Base-by-base conservation (phyloP, 805 yeast species). In the Metschnikowia similis region DNA sequence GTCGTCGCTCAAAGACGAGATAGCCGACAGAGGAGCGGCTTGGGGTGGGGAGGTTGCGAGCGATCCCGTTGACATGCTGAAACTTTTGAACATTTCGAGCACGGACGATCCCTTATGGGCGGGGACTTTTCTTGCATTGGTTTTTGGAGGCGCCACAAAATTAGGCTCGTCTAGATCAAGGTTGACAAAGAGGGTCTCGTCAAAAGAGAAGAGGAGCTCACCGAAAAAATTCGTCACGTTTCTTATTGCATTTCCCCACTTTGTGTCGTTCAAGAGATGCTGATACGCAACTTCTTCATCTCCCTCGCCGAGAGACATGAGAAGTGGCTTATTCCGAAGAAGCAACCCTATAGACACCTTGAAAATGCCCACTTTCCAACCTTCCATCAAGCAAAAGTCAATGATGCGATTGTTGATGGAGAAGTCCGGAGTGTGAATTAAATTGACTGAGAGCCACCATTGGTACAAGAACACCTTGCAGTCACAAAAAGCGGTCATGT, bases 401-500 rank as follows among this genome's bases (percentile, higher is more conserved):
- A 82, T 65, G 63, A 72, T 62, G 67, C 77, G 55, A 71, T 76
- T 59, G 66, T 72, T 71, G 67, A 80, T 56, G 50, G 72, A 63
- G 67, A 74, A 55, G 45, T 71, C 76, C 1, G 87, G 87, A n/a
- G 83, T 72, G 38, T 84, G 83, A 31, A 80, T 79, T 1, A 84
- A 80, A 54, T 74, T 76, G 52, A 82, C 76, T 0, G 85, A 78
- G 43, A 83, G 62, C 73, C 85, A 82, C 88, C 88, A 83, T 60
- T 83, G 87, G 45, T 76, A 76, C n/a, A 82, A 70, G 61, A 74
- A 81, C 42, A 67, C 76, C 51, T 69, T 75, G 56, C 68, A 66
- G 57, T 70, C 84, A 56, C 68, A 74, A 48, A 62, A 64, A 5
- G 68, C 54, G 2, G 59, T 50, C 45, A 83, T 71, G 58, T 83